These are phyloP conservation scores for Cercospora sp. DNA, from an alignment of 2,329 filamentous ascomycete species.

Conservation along the genomic window DNA sequence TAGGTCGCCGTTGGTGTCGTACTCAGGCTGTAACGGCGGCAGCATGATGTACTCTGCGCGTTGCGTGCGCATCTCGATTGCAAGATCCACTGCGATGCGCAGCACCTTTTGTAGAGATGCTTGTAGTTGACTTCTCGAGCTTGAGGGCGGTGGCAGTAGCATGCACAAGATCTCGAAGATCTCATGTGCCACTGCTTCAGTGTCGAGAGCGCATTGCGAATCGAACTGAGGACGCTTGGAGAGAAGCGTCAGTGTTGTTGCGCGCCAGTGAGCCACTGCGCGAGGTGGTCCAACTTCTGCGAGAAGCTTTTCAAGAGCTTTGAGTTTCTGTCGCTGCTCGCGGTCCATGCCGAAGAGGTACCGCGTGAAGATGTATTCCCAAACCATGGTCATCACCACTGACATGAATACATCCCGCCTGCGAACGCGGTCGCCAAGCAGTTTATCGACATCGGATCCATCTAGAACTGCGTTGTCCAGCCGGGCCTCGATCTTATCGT, in stretches of 20 bases:
- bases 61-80: conserved; percentile 96
- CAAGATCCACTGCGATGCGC: conserved; percentile 81
- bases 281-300: conserved; percentile 80
- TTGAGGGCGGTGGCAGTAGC: conserved; percentile 81
- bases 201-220: conserved; percentile 81
- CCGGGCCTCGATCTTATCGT: conserved; percentile 90
- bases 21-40: conserved; percentile 89
- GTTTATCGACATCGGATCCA: conserved; percentile 85
- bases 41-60: conserved; percentile 98
- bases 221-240: conserved; percentile 77
- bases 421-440: conserved; percentile 82
- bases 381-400: conserved; percentile 98
- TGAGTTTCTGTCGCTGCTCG: conserved; percentile 96
- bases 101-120: conserved; percentile 85
- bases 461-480: conserved; percentile 94
- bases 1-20: conserved; percentile 89
- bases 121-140: conserved; percentile 77
- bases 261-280: conserved; percentile 96
- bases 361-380: conserved; percentile 96
- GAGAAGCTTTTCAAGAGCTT: conserved; percentile 88
- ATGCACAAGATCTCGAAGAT: conserved; percentile 80
- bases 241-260: conserved; percentile 87
- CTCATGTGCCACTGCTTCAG: conserved; percentile 91
- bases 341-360: conserved; percentile 99
- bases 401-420: conserved; percentile 97